Conservation (phyloP, 2,329 filamentous ascomycete genomes). For the Spiromastix sp. region DNA sequence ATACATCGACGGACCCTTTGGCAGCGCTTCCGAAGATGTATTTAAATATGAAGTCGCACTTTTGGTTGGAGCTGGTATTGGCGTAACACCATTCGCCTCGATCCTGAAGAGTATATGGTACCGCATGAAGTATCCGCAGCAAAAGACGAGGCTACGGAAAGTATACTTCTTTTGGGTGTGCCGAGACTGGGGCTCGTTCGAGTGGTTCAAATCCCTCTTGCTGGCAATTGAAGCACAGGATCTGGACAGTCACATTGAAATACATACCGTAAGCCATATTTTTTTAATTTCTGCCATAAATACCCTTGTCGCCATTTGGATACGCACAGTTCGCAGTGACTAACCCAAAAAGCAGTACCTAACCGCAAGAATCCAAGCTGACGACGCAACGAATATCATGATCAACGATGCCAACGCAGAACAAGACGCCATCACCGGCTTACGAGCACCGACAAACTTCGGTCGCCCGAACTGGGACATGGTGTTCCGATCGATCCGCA, state of each 20-base stretch:
- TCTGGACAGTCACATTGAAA: slow-evolving; percentile 73
- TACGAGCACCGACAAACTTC: slow-evolving; percentile 70
- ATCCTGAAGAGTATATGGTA: slow-evolving; percentile 81
- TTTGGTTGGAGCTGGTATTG: slow-evolving; percentile 41
- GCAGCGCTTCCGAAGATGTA: slow-evolving; percentile 76
- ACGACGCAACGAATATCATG: slow-evolving; percentile 86
- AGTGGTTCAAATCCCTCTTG: slow-evolving; percentile 79
- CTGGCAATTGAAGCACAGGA: slow-evolving; percentile 81
- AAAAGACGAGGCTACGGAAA: slow-evolving; percentile 65
- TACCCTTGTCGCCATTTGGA: background rate
- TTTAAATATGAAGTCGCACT: slow-evolving; percentile 50
- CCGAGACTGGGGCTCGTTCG: slow-evolving; percentile 76
- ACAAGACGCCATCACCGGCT: slow-evolving; percentile 73
- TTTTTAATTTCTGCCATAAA: background rate
- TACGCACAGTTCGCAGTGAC: slow-evolving; percentile 1
- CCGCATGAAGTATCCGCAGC: slow-evolving; percentile 74
- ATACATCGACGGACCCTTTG: slow-evolving; percentile 77
- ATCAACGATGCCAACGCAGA: slow-evolving; percentile 81
- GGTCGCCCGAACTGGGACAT: slow-evolving; percentile 84
- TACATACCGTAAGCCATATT: slow-evolving; percentile 42
- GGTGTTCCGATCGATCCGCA: slow-evolving; percentile 74
- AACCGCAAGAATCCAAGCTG: slow-evolving; percentile 74
- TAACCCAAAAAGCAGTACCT: slow-evolving; percentile 52
- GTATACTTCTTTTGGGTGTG: slow-evolving; percentile 94
- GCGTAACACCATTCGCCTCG: slow-evolving; percentile 42